Conservation (phyloP, 495 filamentous ascomycete species). For the Neurospora sp. region DNA sequence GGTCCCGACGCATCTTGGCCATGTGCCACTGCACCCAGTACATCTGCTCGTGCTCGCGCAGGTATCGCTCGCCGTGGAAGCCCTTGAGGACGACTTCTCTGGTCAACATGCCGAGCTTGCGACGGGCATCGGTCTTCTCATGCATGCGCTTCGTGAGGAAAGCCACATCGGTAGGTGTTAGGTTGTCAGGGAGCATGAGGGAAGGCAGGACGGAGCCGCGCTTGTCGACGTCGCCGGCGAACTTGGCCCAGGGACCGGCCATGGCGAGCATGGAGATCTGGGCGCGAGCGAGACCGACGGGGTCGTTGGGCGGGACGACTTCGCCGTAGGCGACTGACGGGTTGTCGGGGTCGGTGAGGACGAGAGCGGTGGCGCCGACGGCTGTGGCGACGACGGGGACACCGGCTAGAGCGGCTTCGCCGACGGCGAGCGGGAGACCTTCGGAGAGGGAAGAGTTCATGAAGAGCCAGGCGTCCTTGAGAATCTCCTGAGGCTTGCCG, state of each 20-base stretch:
- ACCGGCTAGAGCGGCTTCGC: constrained; percentile 54
- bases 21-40: constrained; percentile 42
- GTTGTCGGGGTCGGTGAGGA: constrained; percentile 51
- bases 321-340: constrained; percentile 46
- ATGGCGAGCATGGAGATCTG: constrained; percentile 53
- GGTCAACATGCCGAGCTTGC: constrained; percentile 50
- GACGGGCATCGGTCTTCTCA: constrained; percentile 46
- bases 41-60: constrained; percentile 62
- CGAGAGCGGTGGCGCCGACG: constrained; percentile 52
- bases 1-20: constrained; percentile 8
- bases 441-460: constrained; percentile 59
- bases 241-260: constrained; percentile 46
- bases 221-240: constrained; percentile 10
- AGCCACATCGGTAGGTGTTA: constrained; percentile 42
- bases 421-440: constrained; percentile 54
- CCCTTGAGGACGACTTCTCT: constrained; percentile 50
- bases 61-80: constrained; percentile 52
- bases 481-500: constrained; percentile 47
- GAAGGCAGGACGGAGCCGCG: constrained; percentile 19
- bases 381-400: constrained; percentile 57
- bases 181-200: constrained; percentile 34
- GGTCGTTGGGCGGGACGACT: constrained; percentile 55
- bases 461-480: constrained; percentile 55
- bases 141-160: constrained; percentile 51
- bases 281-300: constrained; percentile 46